Percentiles rank a stretch among this genome's conserved stretches.
phyloP scores from a whole-genome alignment of 192 early-diverging fungal species.

The Backusella psychrophila region DNA sequence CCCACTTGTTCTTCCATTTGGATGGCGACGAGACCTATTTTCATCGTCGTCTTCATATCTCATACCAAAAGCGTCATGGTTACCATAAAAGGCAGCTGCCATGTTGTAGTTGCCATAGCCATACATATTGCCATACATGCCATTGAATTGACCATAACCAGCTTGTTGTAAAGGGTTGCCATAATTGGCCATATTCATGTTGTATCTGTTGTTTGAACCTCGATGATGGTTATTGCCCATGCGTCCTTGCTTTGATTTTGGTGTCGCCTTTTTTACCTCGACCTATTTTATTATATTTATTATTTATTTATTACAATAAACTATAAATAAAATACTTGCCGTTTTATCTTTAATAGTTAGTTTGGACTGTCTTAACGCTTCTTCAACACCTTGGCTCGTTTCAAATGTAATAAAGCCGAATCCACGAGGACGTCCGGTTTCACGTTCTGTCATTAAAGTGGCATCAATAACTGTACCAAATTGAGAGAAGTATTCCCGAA shows the following conservation, averaged over 20 bases:
- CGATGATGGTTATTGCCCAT: slow-evolving; percentile 20
- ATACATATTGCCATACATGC: slow-evolving; percentile 30
- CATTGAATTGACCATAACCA: slow-evolving; percentile 24
- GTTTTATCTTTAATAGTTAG: slow-evolving; percentile 70
- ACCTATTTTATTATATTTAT: slow-evolving; percentile 38
- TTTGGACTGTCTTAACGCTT: slow-evolving; percentile 66
- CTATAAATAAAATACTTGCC: slow-evolving; percentile 36
- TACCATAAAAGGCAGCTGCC: slow-evolving; percentile 35
- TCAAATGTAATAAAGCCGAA: slow-evolving; percentile 97
- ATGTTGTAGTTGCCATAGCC: slow-evolving; percentile 35
- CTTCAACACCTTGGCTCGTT: slow-evolving; percentile 70
- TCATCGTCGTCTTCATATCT: slow-evolving; percentile 30
- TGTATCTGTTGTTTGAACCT: slow-evolving; percentile 30
- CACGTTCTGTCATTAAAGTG: slow-evolving; percentile 82
- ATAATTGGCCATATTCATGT: slow-evolving; percentile 23
- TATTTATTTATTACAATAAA: background rate
- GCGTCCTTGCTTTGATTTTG: slow-evolving; percentile 45
- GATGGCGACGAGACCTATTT: slow-evolving; percentile 26
- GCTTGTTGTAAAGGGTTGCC: slow-evolving; percentile 24
- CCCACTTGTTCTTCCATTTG: slow-evolving; percentile 33
- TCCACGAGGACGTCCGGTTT: slow-evolving; percentile 84
- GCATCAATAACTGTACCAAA: slow-evolving; percentile 86
- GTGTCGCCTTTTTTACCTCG: slow-evolving; percentile 71
- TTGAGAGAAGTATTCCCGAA: slow-evolving; percentile 80
- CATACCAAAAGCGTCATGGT: slow-evolving; percentile 19